Percentiles rank a stretch among this genome's conserved stretches.
Conservation (phyloP, 495 filamentous ascomycete species). For the Lasiosphaeria hispida region DNA sequence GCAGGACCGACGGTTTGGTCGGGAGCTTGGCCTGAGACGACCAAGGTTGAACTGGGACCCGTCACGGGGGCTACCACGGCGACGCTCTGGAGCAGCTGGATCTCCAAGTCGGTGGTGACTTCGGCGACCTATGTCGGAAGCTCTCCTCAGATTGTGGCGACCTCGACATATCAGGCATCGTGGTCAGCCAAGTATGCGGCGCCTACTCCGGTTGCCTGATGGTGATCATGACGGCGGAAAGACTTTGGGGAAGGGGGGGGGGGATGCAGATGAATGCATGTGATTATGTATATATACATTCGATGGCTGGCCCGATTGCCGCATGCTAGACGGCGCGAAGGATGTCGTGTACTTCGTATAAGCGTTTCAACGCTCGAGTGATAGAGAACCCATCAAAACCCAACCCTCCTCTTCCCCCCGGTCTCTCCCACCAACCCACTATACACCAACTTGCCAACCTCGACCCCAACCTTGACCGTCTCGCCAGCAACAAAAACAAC, state of each 20-base stretch:
- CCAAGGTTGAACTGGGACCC: slow-evolving; percentile 25
- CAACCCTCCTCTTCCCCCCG: too few species aligned
- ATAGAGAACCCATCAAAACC: too few species aligned
- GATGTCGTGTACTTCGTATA: too few species aligned
- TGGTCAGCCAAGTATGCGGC: slow-evolving; percentile 27
- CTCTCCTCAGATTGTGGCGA: slow-evolving; percentile 15
- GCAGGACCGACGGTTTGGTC: slow-evolving; percentile 35
- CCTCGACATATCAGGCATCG: slow-evolving; percentile 28
- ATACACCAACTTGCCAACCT: slow-evolving; percentile 8
- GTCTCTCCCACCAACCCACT: neutral
- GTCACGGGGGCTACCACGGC: slow-evolving; percentile 22
- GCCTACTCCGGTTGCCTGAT: slow-evolving; percentile 15
- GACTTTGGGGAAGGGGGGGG: too few species aligned
- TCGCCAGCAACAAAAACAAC: slow-evolving; percentile 5
- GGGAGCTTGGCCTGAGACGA: slow-evolving; percentile 35
- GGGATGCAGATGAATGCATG: neutral
- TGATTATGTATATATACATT: too few species aligned
- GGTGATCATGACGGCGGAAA: too few species aligned
- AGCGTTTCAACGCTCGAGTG: too few species aligned
- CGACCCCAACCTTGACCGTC: slow-evolving; percentile 8
- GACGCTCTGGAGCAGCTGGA: slow-evolving; percentile 35
- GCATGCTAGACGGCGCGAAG: too few species aligned
- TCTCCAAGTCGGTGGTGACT: slow-evolving; percentile 34
- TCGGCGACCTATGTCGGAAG: slow-evolving; percentile 23
- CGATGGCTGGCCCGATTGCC: too few species aligned